Percentiles rank a stretch among this genome's conserved stretches.
Conservation (phyloP, 2,329 filamentous ascomycete genomes). For the Exophiala sideris region DNA sequence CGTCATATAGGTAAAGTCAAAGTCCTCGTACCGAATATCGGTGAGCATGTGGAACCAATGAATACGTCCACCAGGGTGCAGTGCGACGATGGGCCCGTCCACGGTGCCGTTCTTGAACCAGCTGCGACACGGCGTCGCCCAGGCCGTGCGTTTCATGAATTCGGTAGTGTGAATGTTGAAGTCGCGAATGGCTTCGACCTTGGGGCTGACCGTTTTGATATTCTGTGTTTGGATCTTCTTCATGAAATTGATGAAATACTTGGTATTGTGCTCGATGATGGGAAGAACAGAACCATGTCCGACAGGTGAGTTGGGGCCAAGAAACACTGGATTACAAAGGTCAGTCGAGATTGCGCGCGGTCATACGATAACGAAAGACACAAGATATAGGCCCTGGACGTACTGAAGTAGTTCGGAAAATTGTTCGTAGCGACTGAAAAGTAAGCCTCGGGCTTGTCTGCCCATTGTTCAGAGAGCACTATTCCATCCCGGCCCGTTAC, state of each 20-base stretch:
- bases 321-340: slow-evolving; percentile 21
- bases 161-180: slow-evolving; percentile 47
- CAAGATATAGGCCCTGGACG: neutral
- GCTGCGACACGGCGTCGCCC: slow-evolving; percentile 31
- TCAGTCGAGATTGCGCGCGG: neutral
- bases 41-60: slow-evolving; percentile 37
- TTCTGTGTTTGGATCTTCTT: slow-evolving; percentile 32
- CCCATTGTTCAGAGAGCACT: slow-evolving; percentile 6
- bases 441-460: slow-evolving; percentile 28
- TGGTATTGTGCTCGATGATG: slow-evolving; percentile 24
- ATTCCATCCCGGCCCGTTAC: slow-evolving; percentile 32
- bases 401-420: slow-evolving; percentile 34
- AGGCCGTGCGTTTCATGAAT: slow-evolving; percentile 47
- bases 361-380: neutral
- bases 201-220: slow-evolving; percentile 37
- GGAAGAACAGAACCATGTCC: slow-evolving; percentile 30
- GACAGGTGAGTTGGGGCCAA: slow-evolving; percentile 29
- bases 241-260: slow-evolving; percentile 31
- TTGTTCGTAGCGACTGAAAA: slow-evolving; percentile 25
- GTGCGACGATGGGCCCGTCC: slow-evolving; percentile 45
- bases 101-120: slow-evolving; percentile 51
- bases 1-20: slow-evolving; percentile 40
- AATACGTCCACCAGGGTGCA: slow-evolving; percentile 43
- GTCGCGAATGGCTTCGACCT: slow-evolving; percentile 43
- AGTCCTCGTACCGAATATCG: slow-evolving; percentile 31